Evolutionary conservation across 768 basidiomycete genomes (phyloP), one percentile per base, ranked within the genome.

Genomic region (Leccinum pellstonianum): DNA sequence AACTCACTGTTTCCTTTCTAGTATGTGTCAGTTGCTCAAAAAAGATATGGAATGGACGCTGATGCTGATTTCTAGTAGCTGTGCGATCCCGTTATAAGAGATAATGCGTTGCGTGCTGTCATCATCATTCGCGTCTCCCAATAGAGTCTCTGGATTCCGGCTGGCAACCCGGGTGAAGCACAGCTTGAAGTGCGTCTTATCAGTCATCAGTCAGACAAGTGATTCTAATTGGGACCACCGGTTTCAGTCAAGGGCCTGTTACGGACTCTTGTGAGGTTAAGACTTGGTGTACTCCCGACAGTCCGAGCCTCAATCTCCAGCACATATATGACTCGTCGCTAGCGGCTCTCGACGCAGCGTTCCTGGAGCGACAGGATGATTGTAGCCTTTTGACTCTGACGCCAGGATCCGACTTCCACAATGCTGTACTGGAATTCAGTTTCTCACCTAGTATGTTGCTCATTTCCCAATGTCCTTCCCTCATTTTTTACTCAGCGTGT

Each of bases 381-480:
- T 23, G 11, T 31, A 48, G 55, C 41, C 8, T 41, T 41, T 17
- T 41, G 11, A 37, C 50, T 11, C 43, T 67, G 35, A 54, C 54
- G 19, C 52, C 43, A 4, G 51, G 29, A 23, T 48, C 47, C 7
- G 54, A 60, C 17, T 29, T 46, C 38, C 25, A 46, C 33, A 23
- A 5, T 8, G 29, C 41, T 17, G 1, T 38, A 15, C 37, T 52
- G 33, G 57, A 68, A 37, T 29, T 56, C 3, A 54, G 57, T 37
- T 58, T 55, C 51, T 55, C 47, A 1, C 3, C 47, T 31, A 31
- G 31, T 17, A 12, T 50, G 19, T 17, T 25, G 5, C 59, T 55
- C 14, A 37, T 58, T 37, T 29, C 55, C 46, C 35, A 0, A 25
- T 6, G 68, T 70, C 1, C 3, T 62, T 57, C 29, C 25, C 21